These are phyloP conservation scores for Penicillium aurantiogriseum DNA, from an alignment of 2,329 filamentous ascomycete species.

Conservation along the genomic window DNA sequence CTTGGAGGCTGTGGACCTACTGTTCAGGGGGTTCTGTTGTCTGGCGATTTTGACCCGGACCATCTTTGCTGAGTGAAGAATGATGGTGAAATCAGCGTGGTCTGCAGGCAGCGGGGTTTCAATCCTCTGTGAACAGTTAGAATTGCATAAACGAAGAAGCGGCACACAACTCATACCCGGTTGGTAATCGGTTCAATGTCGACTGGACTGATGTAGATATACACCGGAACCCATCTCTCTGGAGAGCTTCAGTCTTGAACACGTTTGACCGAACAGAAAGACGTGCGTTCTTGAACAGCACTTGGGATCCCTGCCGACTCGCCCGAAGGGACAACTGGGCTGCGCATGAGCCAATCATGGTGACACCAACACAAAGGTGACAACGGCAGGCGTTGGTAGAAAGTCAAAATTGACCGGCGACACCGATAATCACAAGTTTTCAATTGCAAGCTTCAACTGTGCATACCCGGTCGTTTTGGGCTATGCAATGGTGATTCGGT, in stretches of 20 bases:
- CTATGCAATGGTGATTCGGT: not conserved
- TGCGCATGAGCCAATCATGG: slow-evolving; percentile 17
- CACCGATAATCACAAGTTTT: not conserved
- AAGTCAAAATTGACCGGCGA: not conserved
- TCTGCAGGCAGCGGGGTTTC: slow-evolving; percentile 1
- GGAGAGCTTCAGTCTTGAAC: slow-evolving; percentile 1
- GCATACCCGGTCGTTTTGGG: not conserved
- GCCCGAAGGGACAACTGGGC: slow-evolving; percentile 12
- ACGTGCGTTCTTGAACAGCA: slow-evolving; percentile 1
- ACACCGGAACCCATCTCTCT: slow-evolving; percentile 1
- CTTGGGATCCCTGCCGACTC: slow-evolving; percentile 3
- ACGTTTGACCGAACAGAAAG: slow-evolving; percentile 4
- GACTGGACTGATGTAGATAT: slow-evolving; percentile 12
- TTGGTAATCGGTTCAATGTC: slow-evolving; percentile 3
- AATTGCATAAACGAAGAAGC: too few species aligned
- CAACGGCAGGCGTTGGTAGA: not conserved
- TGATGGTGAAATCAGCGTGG: slow-evolving; percentile 2
- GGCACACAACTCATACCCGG: slow-evolving; percentile 10
- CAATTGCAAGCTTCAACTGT: not conserved
- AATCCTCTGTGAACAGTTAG: slow-evolving; percentile 11
- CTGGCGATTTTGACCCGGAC: slow-evolving; percentile 25
- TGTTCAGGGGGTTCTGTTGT: slow-evolving; percentile 15
- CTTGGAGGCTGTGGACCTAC: slow-evolving; percentile 13
- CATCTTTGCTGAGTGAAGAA: slow-evolving; percentile 21
- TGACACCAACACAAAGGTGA: slow-evolving; percentile 9